Evolutionary conservation across 2,329 filamentous ascomycete genomes (phyloP).

Genomic region (Fusarium sororula): DNA sequence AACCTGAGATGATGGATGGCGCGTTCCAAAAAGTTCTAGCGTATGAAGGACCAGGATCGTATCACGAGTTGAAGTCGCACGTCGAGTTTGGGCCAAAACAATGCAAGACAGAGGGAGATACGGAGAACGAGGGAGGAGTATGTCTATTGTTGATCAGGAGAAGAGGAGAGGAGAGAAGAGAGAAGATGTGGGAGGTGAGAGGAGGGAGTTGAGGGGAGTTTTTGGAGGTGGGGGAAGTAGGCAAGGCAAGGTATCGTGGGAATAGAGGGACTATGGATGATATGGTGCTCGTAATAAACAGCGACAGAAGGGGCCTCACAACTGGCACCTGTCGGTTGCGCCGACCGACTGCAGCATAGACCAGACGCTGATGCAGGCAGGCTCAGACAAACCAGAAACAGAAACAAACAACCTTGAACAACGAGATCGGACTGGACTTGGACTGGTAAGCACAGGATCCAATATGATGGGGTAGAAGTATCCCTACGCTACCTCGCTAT

Average conservation of each 20-base stretch:
- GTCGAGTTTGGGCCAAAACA: constrained; percentile 19
- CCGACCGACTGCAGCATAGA: constrained; percentile 28
- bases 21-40: constrained; percentile 26
- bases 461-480: constrained; percentile 38
- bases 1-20: constrained; percentile 15
- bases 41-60: constrained; percentile 22
- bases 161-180: constrained; percentile 23
- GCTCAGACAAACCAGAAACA: constrained; percentile 17
- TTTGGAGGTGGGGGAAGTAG: constrained; percentile 30
- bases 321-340: constrained; percentile 31
- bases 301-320: constrained; percentile 35
- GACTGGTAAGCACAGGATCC: constrained; percentile 36
- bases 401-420: constrained; percentile 19
- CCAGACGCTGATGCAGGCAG: constrained; percentile 8
- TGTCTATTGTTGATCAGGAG: constrained; percentile 15
- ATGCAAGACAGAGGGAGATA: constrained; percentile 14
- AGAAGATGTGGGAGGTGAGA: constrained; percentile 17
- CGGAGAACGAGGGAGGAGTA: constrained; percentile 9
- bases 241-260: constrained; percentile 13
- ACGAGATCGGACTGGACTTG: constrained; percentile 32
- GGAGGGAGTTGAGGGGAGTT: constrained; percentile 17
- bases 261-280: constrained; percentile 21
- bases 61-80: constrained; percentile 34
- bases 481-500: constrained; percentile 19
- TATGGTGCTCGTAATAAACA: constrained; percentile 24